These are phyloP conservation scores for Hypoxylon rubiginosum DNA, from an alignment of 2,329 filamentous ascomycete genomes.

Conservation along the genomic window DNA sequence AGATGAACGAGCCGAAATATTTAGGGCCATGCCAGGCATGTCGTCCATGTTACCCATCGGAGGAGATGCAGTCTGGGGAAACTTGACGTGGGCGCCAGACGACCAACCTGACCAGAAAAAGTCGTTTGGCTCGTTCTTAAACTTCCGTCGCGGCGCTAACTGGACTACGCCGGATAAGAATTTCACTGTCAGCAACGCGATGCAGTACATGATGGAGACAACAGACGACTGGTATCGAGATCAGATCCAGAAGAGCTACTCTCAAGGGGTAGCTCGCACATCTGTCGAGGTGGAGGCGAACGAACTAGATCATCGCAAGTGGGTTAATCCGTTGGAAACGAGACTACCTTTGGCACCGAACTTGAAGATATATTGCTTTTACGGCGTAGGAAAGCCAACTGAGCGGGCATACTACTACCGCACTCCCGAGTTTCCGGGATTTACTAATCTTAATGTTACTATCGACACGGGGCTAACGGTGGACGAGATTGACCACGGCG, in stretches of 20 bases:
- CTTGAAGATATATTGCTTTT: slow-evolving; percentile 97
- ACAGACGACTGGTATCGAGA: slow-evolving; percentile 88
- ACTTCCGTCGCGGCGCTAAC: slow-evolving; percentile 79
- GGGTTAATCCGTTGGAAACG: slow-evolving; percentile 95
- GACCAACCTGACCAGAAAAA: slow-evolving; percentile 79
- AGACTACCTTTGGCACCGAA: slow-evolving; percentile 87
- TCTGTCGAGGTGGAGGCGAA: slow-evolving; percentile 84
- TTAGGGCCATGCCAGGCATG: slow-evolving; percentile 96
- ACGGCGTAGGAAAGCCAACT: slow-evolving; percentile 92
- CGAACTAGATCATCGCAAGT: slow-evolving; percentile 82
- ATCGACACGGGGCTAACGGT: slow-evolving; percentile 75
- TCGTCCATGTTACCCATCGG: slow-evolving; percentile 97
- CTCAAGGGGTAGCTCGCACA: slow-evolving; percentile 87
- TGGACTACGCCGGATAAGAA: slow-evolving; percentile 77
- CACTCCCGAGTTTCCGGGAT: slow-evolving; percentile 70
- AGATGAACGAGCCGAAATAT: slow-evolving; percentile 91
- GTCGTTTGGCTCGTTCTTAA: slow-evolving; percentile 85
- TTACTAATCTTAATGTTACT: slow-evolving; percentile 79
- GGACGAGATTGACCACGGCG: slow-evolving; percentile 81
- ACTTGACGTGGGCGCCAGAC: slow-evolving; percentile 87
- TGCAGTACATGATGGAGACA: slow-evolving; percentile 82
- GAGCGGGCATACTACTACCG: slow-evolving; percentile 95
- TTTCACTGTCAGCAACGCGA: slow-evolving; percentile 81
- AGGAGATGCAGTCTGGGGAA: slow-evolving; percentile 95
- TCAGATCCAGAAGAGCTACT: slow-evolving; percentile 81